These are phyloP conservation scores for Neopestalotiopsis clavispora DNA, from an alignment of 2,329 filamentous ascomycete species.

Conservation along the genomic window DNA sequence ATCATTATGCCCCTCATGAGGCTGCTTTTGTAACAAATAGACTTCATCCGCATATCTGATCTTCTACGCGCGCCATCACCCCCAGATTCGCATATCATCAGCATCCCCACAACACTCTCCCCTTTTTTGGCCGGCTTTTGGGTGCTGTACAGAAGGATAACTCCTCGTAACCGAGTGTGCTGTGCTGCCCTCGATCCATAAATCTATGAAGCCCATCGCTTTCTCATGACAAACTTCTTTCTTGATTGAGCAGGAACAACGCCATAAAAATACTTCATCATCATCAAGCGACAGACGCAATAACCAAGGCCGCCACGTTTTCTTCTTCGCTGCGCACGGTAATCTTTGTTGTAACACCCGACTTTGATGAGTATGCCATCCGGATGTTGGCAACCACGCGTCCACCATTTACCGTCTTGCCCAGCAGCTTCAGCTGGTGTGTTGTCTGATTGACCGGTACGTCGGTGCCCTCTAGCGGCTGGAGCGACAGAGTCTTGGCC, in stretches of 20 bases:
- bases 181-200: conserved; percentile 17
- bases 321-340: conserved; percentile 91
- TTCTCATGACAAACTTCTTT: conserved; percentile 26
- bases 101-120: neutral
- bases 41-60: conserved; percentile 13
- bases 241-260: conserved; percentile 34
- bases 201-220: conserved; percentile 33
- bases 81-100: neutral
- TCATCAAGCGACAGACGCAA: conserved; percentile 80
- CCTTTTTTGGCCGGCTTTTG: conserved; percentile 10
- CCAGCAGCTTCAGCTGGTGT: conserved; percentile 93
- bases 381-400: conserved; percentile 85
- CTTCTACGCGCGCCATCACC: neutral
- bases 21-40: neutral
- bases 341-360: conserved; percentile 95
- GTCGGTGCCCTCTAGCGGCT: conserved; percentile 93
- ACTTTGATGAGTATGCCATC: conserved; percentile 94
- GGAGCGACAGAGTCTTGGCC: conserved; percentile 82
- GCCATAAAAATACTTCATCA: conserved; percentile 30
- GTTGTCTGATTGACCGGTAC: conserved; percentile 87
- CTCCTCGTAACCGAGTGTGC: neutral
- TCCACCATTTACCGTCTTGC: conserved; percentile 91
- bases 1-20: neutral
- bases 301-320: conserved; percentile 81
- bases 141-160: neutral